A percentile compares a stretch with the other conserved stretches of the same genome.
phyloP scores from a whole-genome alignment of 2,329 filamentous ascomycete genomes.

The Cladophialophora exuberans region DNA sequence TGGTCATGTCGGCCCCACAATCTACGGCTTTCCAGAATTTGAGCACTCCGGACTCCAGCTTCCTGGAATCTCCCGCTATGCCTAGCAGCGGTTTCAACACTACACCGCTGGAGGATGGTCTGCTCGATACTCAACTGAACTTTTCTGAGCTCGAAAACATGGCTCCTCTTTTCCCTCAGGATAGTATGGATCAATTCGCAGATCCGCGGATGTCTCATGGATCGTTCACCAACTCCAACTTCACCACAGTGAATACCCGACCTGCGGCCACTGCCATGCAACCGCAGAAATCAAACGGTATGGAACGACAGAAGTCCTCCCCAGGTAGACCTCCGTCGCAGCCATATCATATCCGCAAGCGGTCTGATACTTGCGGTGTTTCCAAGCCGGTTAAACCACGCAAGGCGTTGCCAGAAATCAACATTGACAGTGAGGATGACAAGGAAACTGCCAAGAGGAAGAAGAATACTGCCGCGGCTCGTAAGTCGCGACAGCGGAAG shows the following conservation, averaged over 20 bases:
- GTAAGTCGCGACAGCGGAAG: slow-evolving; percentile 84
- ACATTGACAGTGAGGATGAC: slow-evolving; percentile 73
- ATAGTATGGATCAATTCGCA: slow-evolving; percentile 31
- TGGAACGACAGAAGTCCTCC: slow-evolving; percentile 40
- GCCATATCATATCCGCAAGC: slow-evolving; percentile 54
- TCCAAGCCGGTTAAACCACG: slow-evolving; percentile 65
- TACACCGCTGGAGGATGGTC: slow-evolving; percentile 32
- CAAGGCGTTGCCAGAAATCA: slow-evolving; percentile 72
- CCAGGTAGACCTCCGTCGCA: slow-evolving; percentile 40
- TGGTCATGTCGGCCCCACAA: slow-evolving; percentile 66
- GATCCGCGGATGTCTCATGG: slow-evolving; percentile 36
- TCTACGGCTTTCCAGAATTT: slow-evolving; percentile 76
- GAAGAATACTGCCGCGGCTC: slow-evolving; percentile 83
- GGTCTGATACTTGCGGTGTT: slow-evolving; percentile 70
- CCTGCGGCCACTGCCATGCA: slow-evolving; percentile 5
- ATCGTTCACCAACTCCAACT: slow-evolving; percentile 16
- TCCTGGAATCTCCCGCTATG: slow-evolving; percentile 66
- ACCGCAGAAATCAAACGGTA: slow-evolving; percentile 8
- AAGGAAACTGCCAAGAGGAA: slow-evolving; percentile 83
- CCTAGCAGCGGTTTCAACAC: slow-evolving; percentile 33
- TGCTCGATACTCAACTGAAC: slow-evolving; percentile 33
- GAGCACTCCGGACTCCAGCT: slow-evolving; percentile 63
- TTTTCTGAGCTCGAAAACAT: slow-evolving; percentile 28
- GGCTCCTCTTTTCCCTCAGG: slow-evolving; percentile 33
- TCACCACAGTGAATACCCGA: slow-evolving; percentile 16